Conservation (phyloP, 805 yeast species). For the Kodamaea restingae region DNA sequence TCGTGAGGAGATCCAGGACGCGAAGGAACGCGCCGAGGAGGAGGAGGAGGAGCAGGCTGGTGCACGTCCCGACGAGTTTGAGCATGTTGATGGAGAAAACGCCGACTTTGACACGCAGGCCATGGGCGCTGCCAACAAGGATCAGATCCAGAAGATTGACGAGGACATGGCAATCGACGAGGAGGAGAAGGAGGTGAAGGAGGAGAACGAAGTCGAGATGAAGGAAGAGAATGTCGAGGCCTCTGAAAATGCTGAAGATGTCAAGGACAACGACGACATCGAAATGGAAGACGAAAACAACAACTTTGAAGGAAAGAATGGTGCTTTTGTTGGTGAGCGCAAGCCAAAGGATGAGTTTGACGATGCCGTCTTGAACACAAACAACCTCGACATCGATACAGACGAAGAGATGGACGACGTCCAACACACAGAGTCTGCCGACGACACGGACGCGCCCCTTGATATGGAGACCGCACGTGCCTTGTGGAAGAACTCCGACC, state of each 20-base stretch:
- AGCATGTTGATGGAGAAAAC: constrained; percentile 76
- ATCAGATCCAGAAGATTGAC: constrained; percentile 70
- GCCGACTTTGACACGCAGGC: constrained; percentile 85
- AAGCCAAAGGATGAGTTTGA: constrained; percentile 31
- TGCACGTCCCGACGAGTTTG: constrained; percentile 79
- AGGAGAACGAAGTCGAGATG: neutral
- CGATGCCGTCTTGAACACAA: constrained; percentile 20
- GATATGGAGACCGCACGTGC: constrained; percentile 63
- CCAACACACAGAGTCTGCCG: no score
- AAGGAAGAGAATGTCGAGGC: constrained; percentile 16
- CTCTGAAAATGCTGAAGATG: constrained; percentile 11
- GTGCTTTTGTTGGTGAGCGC: constrained; percentile 50
- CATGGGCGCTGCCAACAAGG: constrained; percentile 81
- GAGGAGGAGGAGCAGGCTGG: constrained; percentile 46
- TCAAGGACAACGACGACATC: no score
- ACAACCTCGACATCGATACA: constrained; percentile 17
- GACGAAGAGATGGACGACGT: constrained; percentile 17
- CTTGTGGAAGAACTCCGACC: constrained; percentile 79
- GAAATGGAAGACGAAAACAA: constrained; percentile 27
- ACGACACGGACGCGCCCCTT: constrained; percentile 50
- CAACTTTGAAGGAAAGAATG: constrained; percentile 47
- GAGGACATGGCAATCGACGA: constrained; percentile 81
- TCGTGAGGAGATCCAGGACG: constrained; percentile 79
- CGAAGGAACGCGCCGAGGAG: constrained; percentile 40
- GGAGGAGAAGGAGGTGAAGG: constrained; percentile 14